A percentile compares a stretch with the other conserved stretches of the same genome.
Evolutionary conservation across 2,329 filamentous ascomycete species (phyloP).

Genomic region (Westerdykella aurantiaca): DNA sequence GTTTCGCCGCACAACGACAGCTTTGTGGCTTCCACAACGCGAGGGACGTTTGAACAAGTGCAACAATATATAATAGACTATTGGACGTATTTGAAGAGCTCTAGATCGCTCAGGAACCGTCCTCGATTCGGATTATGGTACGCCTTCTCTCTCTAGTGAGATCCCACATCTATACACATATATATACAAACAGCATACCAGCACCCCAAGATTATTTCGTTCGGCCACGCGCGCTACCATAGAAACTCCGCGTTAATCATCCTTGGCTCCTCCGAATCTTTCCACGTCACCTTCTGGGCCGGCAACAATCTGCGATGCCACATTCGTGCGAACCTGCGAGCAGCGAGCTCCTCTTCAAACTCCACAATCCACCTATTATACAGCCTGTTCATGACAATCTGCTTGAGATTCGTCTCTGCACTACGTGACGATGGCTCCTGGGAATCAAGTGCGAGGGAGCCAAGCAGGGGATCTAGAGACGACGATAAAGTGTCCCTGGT

Average conservation of each 20-base stretch:
- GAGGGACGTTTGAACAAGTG: too few species aligned
- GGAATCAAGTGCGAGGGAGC: not conserved
- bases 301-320: slow-evolving; percentile 50
- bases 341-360: slow-evolving; percentile 52
- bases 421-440: not conserved
- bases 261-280: slow-evolving; percentile 32
- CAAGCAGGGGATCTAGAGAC: not conserved
- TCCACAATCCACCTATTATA: slow-evolving; percentile 50
- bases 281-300: slow-evolving; percentile 17
- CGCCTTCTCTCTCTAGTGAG: too few species aligned
- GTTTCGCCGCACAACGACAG: too few species aligned
- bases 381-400: slow-evolving; percentile 31
- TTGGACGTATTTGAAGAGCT: too few species aligned
- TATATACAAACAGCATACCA: not conserved
- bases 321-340: slow-evolving; percentile 46
- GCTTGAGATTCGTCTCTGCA: slow-evolving; percentile 13
- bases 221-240: slow-evolving; percentile 36
- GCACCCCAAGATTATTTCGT: too few species aligned
- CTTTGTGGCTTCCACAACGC: too few species aligned
- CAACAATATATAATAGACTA: too few species aligned
- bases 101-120: too few species aligned
- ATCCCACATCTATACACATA: not conserved
- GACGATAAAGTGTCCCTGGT: not conserved
- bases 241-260: slow-evolving; percentile 45
- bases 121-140: too few species aligned